Percentiles rank a stretch among this genome's conserved stretches.
These are phyloP conservation scores for Solanum virginianum DNA, from an alignment of 257 asterid genomes.

Conservation along the genomic window DNA sequence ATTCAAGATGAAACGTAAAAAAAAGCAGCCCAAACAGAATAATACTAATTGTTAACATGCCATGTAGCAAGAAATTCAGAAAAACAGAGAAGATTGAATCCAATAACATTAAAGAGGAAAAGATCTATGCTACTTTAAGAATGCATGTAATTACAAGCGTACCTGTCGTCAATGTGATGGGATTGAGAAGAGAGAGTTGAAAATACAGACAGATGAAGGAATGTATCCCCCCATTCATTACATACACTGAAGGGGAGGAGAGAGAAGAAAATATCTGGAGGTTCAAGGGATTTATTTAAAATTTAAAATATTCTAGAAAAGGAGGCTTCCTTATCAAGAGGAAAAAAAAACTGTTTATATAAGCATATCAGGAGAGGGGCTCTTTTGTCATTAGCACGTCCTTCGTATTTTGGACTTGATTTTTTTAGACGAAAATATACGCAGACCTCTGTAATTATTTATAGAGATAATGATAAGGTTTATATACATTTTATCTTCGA, in stretches of 20 bases:
- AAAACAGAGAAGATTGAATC: neutral
- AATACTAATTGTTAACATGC: neutral
- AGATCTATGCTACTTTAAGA: neutral
- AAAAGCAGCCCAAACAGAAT: neutral
- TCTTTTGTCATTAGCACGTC: neutral
- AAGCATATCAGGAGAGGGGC: neutral
- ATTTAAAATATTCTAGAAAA: neutral
- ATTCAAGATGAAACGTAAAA: neutral
- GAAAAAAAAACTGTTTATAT: neutral
- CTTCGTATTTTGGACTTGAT: too few relatives aligned
- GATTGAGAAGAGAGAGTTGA: neutral
- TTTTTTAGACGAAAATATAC: too few relatives aligned
- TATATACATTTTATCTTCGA: fast-evolving
- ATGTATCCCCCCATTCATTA: neutral
- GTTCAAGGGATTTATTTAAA: neutral
- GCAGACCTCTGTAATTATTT: too few relatives aligned
- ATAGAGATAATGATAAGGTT: too few relatives aligned
- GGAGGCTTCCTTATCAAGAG: neutral
- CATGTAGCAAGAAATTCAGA: neutral
- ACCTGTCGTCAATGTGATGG: neutral
- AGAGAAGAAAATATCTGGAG: slow-evolving; percentile 2
- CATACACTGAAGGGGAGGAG: neutral
- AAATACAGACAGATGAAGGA: neutral
- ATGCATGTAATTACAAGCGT: neutral
- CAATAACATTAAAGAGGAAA: neutral